Percentiles rank a stretch among this genome's conserved stretches.
Evolutionary conservation across 148 eudicot species (phyloP).

Genomic region (Vaccinium myrtillus): DNA sequence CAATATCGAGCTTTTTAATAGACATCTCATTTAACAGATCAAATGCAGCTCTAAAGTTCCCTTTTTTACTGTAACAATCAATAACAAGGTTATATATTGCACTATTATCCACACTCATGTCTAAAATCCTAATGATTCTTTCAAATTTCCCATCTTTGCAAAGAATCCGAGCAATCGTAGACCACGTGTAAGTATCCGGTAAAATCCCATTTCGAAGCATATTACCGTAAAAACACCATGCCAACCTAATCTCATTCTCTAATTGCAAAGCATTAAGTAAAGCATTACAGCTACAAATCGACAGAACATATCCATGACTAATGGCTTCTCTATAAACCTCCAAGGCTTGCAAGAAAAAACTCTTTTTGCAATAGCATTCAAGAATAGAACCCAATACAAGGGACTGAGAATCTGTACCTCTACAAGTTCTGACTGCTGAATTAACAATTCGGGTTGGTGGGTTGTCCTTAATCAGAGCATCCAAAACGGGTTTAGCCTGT

Average conservation of each 20-base stretch:
- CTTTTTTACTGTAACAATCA: conserved; percentile 55
- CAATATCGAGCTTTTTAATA: conserved; percentile 41
- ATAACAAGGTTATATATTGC: conserved; percentile 50
- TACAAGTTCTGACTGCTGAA: conserved; percentile 39
- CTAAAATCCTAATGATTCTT: conserved; percentile 49
- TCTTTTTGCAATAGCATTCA: conserved; percentile 57
- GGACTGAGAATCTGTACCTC: conserved; percentile 42
- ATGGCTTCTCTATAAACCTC: conserved; percentile 42
- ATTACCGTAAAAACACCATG: conserved; percentile 59
- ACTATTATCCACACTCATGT: conserved; percentile 42
- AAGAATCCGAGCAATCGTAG: conserved; percentile 51
- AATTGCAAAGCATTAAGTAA: conserved; percentile 47
- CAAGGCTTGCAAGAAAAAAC: conserved; percentile 46
- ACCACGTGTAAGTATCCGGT: conserved; percentile 50
- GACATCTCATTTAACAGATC: conserved; percentile 47
- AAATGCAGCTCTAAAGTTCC: conserved; percentile 61
- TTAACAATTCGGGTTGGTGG: conserved; percentile 44
- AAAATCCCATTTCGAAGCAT: conserved; percentile 60
- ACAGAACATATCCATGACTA: conserved; percentile 36
- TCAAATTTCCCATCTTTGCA: conserved; percentile 59
- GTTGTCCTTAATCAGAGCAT: conserved; percentile 43
- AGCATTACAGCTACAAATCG: conserved; percentile 50
- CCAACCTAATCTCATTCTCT: conserved; percentile 45
- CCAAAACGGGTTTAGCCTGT: conserved; percentile 53
- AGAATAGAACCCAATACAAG: conserved; percentile 51